Evolutionary conservation across 2,329 filamentous ascomycete species (phyloP), one percentile per base, ranked within the genome.

Genomic region (Microcyclospora tardicrescens): DNA sequence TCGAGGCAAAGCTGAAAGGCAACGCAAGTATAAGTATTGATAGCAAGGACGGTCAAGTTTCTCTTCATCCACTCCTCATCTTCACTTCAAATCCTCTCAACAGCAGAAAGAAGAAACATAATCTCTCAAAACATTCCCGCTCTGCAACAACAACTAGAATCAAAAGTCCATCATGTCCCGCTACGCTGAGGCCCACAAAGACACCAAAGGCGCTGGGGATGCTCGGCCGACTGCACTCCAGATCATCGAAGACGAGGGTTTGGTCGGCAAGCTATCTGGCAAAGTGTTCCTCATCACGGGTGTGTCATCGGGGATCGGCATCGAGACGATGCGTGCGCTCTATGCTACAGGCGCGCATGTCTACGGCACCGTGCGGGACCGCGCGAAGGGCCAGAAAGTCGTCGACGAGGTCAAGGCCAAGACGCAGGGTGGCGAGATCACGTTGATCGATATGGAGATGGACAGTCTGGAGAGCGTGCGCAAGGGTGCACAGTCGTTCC

Each of bases 241-340:
- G 37, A 43, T 53, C 32, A 32, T 53, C 27, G 16, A 46, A 29
- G 51, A 54, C 33, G 38, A 43, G 32, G 35, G 36, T 16, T 36
- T 62, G 19, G 43, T 55, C 6, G 53, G 53, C 16, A 57, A 52
- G 10, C 53, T 62, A 24, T 35, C 38, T 1, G 58, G 51, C 30
- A 64, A 61, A 33, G 56, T 62, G n/a, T 48, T 60, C 8, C 44
- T 68, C 5, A 51, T 67, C n/a, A 66, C 63, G 0, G 65, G 65
- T 13, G 54, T 50, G 13, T 60, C 59, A 5, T 55, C 58, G 10
- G 65, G 65, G 2, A 56, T 68, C 13, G 65, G 65, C 3, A 43
- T 61, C 24, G 61, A 67, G 43, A 67, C 63, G 1, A 58, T 55
- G 3, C 54, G 59, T 5, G 67, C 67, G 2, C 52, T 72, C 6